Evolutionary conservation across 345 rosid species (phyloP).

Genomic region (Rhizophora apiculata): DNA sequence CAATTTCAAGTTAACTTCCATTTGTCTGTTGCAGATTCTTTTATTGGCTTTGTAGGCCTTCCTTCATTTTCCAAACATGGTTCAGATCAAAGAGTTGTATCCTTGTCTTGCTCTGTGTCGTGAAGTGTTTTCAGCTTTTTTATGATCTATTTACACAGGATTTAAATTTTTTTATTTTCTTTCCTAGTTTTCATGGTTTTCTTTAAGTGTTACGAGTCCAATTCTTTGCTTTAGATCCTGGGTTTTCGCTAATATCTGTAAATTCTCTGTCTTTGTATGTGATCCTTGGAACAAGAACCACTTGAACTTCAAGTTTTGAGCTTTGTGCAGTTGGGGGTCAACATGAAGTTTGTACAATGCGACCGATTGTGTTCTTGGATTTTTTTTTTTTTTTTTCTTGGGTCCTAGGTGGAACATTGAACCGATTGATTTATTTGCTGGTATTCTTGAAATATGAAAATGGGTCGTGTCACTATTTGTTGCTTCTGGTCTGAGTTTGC

Average conservation of each 20-base stretch:
- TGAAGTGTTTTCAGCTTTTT: neutral
- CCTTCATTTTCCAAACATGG: conserved; percentile 35
- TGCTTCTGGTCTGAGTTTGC: neutral
- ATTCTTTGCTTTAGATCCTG: too few relatives aligned
- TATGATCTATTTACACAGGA: neutral
- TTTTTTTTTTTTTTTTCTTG: too few relatives aligned
- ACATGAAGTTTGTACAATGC: too few relatives aligned
- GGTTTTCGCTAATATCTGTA: neutral
- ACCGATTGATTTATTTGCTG: too few relatives aligned
- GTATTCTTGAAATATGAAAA: too few relatives aligned
- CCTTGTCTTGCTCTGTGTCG: conserved; percentile 24
- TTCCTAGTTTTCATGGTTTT: neutral
- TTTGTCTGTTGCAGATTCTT: too few relatives aligned
- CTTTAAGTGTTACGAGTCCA: neutral
- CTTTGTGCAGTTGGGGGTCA: too few relatives aligned
- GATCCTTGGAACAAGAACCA: neutral
- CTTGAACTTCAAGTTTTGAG: too few relatives aligned
- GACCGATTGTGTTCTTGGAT: too few relatives aligned
- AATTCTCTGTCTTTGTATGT: neutral
- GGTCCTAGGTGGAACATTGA: too few relatives aligned
- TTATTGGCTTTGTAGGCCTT: neutral
- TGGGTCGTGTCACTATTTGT: neutral
- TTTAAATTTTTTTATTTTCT: conserved; percentile 1
- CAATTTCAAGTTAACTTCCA: too few relatives aligned
- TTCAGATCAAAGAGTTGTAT: conserved; percentile 73